Base-by-base conservation (phyloP, 2,329 filamentous ascomycete species). In the Fusarium praegraminearum region DNA sequence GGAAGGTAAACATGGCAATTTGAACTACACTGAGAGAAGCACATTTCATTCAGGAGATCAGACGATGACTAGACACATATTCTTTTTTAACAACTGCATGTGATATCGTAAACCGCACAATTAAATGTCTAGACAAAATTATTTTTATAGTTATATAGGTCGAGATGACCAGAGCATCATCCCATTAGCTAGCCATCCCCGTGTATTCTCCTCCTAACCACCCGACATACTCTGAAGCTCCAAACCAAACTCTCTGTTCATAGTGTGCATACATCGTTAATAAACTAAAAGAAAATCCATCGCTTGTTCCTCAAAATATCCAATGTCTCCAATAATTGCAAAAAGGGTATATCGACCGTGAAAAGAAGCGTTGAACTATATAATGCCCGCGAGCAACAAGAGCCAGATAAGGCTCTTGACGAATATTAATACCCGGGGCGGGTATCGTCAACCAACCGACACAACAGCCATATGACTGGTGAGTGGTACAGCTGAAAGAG, bases 301-400 rank as follows among this genome's bases (percentile, higher is more conserved):
- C 70, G 71, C 70, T 74, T 59, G 65, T 70, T 52, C 61, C 64
- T 69, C 65, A 68, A 62, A 74, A 71, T 51, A 58, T 66, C 65
- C 67, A 63, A 72, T 63, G 57, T 69, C 66, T 73, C 51, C 74
- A 73, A 57, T 60, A 56, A 47, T 61, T 51, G 47, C 61, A 69
- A 74, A 68, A 74, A 75, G 73, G 74, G 74, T 76, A 77, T 77
- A 76, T 75, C 73, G 65, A 76, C 72, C 71, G 64, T 76, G 71
- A 76, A 75, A 67, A 50, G 62, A 74, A 75, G 68, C 71, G 70
- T 68, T 74, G 65, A 75, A 75, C 61, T 61, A 67, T 73, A 65
- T 71, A 72, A 73, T 72, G 72, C 67, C 74, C 72, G 51, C 26
- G 63, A 64, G 68, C 66, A 53, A 59, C 46, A 63, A 66, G 59